A percentile compares a stretch with the other conserved stretches of the same genome.
Evolutionary conservation across 2,329 filamentous ascomycete genomes (phyloP).

Genomic region (Thermothelomyces thermophilus): DNA sequence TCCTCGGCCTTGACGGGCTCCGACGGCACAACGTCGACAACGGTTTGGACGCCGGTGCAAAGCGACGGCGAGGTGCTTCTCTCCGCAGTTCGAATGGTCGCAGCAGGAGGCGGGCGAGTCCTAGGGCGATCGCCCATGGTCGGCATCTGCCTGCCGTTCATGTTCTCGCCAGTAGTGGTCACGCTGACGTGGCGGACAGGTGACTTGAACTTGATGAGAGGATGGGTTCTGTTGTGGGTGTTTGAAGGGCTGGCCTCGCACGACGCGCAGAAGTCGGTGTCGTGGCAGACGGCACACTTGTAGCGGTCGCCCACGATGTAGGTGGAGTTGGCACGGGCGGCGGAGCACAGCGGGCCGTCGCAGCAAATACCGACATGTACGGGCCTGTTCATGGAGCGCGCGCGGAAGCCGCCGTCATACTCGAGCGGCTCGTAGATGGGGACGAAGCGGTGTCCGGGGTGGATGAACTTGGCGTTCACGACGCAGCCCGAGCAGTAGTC

Average conservation of each 20-base stretch:
- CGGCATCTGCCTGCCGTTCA: slow-evolving; percentile 57
- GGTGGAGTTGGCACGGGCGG: slow-evolving; percentile 34
- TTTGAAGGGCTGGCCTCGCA: slow-evolving; percentile 86
- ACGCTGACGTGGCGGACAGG: slow-evolving; percentile 84
- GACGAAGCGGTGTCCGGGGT: slow-evolving; percentile 82
- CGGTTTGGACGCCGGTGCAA: slow-evolving; percentile 54
- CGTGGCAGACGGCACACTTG: slow-evolving; percentile 95
- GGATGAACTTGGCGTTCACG: slow-evolving; percentile 57
- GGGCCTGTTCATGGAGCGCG: slow-evolving; percentile 36
- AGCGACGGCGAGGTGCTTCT: slow-evolving; percentile 31
- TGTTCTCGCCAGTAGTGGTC: slow-evolving; percentile 73
- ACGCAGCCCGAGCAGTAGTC: slow-evolving; percentile 84
- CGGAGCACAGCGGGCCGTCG: slow-evolving; percentile 78
- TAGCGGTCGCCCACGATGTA: slow-evolving; percentile 87
- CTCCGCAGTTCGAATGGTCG: slow-evolving; percentile 45
- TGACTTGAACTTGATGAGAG: slow-evolving; percentile 93
- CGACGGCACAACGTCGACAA: slow-evolving; percentile 45
- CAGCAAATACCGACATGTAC: slow-evolving; percentile 85
- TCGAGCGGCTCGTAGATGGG: slow-evolving; percentile 70
- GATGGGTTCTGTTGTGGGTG: slow-evolving; percentile 89
- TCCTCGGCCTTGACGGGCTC: slow-evolving; percentile 30
- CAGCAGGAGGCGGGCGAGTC: slow-evolving; percentile 16
- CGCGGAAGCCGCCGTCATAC: slow-evolving; percentile 30
- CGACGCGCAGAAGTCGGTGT: slow-evolving; percentile 88
- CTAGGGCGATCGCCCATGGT: slow-evolving; percentile 59